Conservation (phyloP, 768 basidiomycete species). For the Peribolospora baueri region DNA sequence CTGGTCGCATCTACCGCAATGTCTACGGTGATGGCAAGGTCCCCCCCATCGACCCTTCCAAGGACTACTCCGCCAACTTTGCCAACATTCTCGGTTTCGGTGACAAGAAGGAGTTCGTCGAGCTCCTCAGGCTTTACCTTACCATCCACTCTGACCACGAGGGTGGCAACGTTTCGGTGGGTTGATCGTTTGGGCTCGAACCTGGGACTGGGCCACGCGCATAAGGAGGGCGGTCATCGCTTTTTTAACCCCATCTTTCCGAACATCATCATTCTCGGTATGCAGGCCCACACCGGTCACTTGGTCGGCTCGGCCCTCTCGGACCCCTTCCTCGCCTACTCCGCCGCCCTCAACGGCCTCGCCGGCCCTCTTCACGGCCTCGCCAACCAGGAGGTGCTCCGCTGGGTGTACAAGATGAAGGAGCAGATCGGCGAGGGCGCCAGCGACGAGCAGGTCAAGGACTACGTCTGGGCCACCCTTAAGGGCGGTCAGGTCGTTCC, state of each 20-base stretch:
- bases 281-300: constrained; percentile 28
- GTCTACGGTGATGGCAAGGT: constrained; percentile 65
- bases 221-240: constrained; percentile 24
- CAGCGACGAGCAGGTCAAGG: constrained; percentile 62
- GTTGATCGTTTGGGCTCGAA: too few relatives aligned
- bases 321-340: constrained; percentile 87
- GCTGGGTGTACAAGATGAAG: constrained; percentile 93
- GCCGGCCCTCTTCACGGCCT: constrained; percentile 81
- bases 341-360: constrained; percentile 77
- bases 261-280: not conserved
- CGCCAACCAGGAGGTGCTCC: constrained; percentile 66
- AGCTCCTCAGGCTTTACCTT: constrained; percentile 86
- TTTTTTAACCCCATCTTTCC: constrained; percentile 6
- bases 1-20: constrained; percentile 30
- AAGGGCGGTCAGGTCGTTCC: constrained; percentile 89
- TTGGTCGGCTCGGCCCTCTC: constrained; percentile 81
- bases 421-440: constrained; percentile 65
- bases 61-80: constrained; percentile 85
- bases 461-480: constrained; percentile 87
- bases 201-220: too few relatives aligned
- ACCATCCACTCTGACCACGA: constrained; percentile 90
- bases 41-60: constrained; percentile 32
- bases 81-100: constrained; percentile 76
- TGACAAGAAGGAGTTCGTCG: constrained; percentile 63
- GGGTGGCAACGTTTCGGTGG: constrained; percentile 89